phyloP scores from a whole-genome alignment of 73 alveolate species.

The Symbiodinium natans region DNA sequence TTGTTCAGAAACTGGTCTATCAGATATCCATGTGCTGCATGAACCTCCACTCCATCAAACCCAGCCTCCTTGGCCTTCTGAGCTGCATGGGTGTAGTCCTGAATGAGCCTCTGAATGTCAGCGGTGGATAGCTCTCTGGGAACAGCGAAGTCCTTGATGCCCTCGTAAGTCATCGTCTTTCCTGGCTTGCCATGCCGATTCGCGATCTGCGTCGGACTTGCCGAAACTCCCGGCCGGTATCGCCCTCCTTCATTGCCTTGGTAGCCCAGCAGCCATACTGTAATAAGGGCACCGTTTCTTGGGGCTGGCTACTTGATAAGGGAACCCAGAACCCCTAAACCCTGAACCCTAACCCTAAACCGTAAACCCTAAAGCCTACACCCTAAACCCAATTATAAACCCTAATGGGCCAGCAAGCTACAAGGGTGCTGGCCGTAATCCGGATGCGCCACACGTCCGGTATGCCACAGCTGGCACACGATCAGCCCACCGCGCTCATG shows the following conservation, averaged over 20 bases:
- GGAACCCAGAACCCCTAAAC: too few relatives aligned
- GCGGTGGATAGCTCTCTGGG: slow-evolving; percentile 10
- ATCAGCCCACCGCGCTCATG: slow-evolving; percentile 94
- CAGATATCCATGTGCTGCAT: slow-evolving; percentile 96
- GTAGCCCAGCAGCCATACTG: too few relatives aligned
- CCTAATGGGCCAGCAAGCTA: too few relatives aligned
- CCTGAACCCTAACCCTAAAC: too few relatives aligned
- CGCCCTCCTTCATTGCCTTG: not conserved
- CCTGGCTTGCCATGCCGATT: not conserved
- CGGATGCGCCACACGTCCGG: slow-evolving; percentile 94
- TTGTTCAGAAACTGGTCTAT: slow-evolving; percentile 96
- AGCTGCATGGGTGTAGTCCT: slow-evolving; percentile 96
- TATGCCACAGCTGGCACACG: slow-evolving; percentile 93
- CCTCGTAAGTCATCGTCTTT: not conserved
- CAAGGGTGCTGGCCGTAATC: not conserved
- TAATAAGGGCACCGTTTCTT: too few relatives aligned
- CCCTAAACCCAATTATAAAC: too few relatives aligned
- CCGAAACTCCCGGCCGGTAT: not conserved
- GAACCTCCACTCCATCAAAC: slow-evolving; percentile 98
- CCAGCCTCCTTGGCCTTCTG: slow-evolving; percentile 97
- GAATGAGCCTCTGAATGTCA: slow-evolving; percentile 95
- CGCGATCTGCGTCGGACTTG: not conserved
- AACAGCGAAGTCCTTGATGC: not conserved
- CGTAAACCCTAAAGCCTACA: too few relatives aligned
- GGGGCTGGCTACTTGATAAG: too few relatives aligned